A percentile compares a stretch with the other conserved stretches of the same genome.
These are phyloP conservation scores for Zelopaecilomyces penicillatus DNA, from an alignment of 2,329 filamentous ascomycete genomes.

Conservation along the genomic window DNA sequence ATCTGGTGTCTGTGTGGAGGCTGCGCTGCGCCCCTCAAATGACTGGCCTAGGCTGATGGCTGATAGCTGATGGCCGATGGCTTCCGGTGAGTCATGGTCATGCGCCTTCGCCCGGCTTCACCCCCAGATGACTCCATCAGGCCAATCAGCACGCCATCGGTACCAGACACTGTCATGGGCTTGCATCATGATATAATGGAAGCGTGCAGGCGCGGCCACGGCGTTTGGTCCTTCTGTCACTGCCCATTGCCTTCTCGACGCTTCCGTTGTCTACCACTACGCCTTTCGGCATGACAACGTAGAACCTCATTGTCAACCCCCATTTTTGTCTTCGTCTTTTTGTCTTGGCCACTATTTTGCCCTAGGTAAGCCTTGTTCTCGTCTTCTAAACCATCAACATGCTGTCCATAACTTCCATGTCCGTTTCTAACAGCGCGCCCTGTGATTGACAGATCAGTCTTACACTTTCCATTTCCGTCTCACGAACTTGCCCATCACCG, in stretches of 20 bases:
- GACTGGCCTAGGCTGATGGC: too few relatives aligned
- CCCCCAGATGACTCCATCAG: slow-evolving; percentile 14
- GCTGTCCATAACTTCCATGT: too few relatives aligned
- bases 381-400: too few relatives aligned
- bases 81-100: too few relatives aligned
- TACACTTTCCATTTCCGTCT: not conserved
- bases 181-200: not conserved
- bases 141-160: slow-evolving; percentile 13
- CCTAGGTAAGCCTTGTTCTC: not conserved
- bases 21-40: too few relatives aligned
- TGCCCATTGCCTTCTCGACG: slow-evolving; percentile 3
- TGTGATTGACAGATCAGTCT: slow-evolving; percentile 1
- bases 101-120: too few relatives aligned
- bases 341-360: not conserved
- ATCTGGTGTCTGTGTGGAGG: too few relatives aligned
- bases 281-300: not conserved
- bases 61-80: too few relatives aligned
- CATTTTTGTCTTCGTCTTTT: not conserved
- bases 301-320: not conserved
- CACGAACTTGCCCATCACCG: not conserved
- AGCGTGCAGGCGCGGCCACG: not conserved
- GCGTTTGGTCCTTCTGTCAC: not conserved
- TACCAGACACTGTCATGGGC: slow-evolving; percentile 1
- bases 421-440: not conserved
- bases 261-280: slow-evolving; percentile 2